phyloP scores from a whole-genome alignment of 768 basidiomycete species.

The Podaxis carcinomalis region DNA sequence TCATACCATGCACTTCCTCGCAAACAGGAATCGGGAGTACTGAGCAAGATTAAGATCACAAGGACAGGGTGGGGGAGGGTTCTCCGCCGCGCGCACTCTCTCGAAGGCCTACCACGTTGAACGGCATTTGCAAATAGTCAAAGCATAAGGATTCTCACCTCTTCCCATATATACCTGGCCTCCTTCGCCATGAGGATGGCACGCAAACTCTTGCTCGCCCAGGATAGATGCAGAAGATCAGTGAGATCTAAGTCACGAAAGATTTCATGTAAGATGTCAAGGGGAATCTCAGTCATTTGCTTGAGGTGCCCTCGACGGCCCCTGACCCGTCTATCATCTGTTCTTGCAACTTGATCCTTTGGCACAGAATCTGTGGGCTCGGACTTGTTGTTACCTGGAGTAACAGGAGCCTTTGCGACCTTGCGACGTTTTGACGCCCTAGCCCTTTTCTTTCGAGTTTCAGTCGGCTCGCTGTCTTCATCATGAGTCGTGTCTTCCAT shows the following conservation, averaged over 20 bases:
- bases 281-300: constrained; percentile 27
- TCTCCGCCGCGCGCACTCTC: neutral
- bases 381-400: neutral
- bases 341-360: neutral
- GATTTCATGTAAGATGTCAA: constrained; percentile 33
- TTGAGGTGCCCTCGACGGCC: constrained; percentile 21
- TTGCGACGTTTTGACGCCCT: neutral
- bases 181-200: constrained; percentile 23
- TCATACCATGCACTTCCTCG: constrained; percentile 2
- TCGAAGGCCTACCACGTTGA: neutral
- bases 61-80: neutral
- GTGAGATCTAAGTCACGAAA: constrained; percentile 31
- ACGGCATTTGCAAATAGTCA: neutral
- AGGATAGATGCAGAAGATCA: constrained; percentile 35
- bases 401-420: neutral
- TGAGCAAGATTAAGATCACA: neutral
- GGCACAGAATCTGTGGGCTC: neutral
- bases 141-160: constrained; percentile 12
- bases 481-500: neutral
- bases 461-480: neutral
- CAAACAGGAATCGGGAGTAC: neutral
- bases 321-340: constrained; percentile 2
- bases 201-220: constrained; percentile 31
- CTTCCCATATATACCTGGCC: constrained; percentile 27
- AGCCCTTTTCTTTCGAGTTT: neutral